Percentiles rank a stretch among this genome's conserved stretches.
Evolutionary conservation across 371 early-diverging fungal species (phyloP).

Genomic region (Lichtheimia ramosa): DNA sequence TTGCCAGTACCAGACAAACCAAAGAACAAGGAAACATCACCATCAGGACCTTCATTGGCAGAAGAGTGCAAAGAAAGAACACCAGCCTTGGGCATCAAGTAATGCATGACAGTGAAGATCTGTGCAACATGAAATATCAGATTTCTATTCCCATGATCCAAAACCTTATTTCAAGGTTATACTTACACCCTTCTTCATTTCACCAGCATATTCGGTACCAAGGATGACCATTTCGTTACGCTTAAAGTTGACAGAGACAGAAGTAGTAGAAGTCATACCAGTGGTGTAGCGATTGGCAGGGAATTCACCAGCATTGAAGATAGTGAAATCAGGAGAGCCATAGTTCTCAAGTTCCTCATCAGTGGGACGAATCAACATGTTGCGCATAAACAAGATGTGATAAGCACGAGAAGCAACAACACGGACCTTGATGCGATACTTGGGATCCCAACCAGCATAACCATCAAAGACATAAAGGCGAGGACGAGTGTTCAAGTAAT

Average conservation of each 20-base stretch:
- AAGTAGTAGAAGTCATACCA: constrained; percentile 95
- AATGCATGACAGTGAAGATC: constrained; percentile 97
- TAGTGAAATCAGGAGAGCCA: constrained; percentile 95
- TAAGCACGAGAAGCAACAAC: constrained; percentile 95
- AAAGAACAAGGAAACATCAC: constrained; percentile 95
- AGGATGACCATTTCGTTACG: constrained; percentile 84
- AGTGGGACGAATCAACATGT: constrained; percentile 97
- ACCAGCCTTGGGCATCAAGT: constrained; percentile 96
- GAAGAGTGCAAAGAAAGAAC: constrained; percentile 96
- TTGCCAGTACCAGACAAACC: constrained; percentile 96
- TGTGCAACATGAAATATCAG: constrained; percentile 9
- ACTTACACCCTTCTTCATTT: constrained; percentile 96
- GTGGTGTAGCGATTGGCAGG: constrained; percentile 95
- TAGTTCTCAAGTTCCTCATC: constrained; percentile 84
- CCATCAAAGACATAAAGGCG: constrained; percentile 96
- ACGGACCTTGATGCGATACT: constrained; percentile 94
- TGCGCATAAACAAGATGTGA: constrained; percentile 95
- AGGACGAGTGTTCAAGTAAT: constrained; percentile 93
- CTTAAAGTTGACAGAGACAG: constrained; percentile 89
- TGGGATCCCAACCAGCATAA: constrained; percentile 93
- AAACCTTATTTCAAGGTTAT: not conserved
- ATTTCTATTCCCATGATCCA: not conserved
- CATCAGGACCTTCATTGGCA: constrained; percentile 88
- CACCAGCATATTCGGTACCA: constrained; percentile 97
- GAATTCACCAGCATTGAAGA: constrained; percentile 95